Base-by-base conservation (phyloP, 2,329 filamentous ascomycete genomes). In the Aspergillus amoenus region DNA sequence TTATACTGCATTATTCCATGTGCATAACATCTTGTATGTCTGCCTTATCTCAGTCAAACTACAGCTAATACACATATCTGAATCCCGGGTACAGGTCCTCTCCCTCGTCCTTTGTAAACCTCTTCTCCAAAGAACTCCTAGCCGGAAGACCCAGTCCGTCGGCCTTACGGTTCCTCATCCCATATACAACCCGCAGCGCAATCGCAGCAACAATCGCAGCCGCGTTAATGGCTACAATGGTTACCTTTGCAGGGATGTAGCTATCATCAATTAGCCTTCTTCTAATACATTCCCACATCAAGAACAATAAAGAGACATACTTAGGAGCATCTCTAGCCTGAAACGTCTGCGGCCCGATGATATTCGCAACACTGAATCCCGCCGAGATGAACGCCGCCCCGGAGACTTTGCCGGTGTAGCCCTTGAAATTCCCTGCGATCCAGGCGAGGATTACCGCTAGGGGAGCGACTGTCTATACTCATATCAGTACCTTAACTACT, bases 381-480 rank as follows among this genome's bases (percentile, higher is more conserved):
- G 78, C 72, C 3, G 79, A 71, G 2, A 79, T 66, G 8, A 81
- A 59, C 0, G 78, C 77, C 22, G 75, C 77, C 5, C 75, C 73
- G 0, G 78, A 77, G 4, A 79, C 65, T 57, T 68, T 68, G 61
- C 64, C 81, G 2, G 78, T 79, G 53, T 81, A 78, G 0, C 78
- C 78, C 8, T 77, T 78, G 40, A 77, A 74, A 53, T 82, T 81
- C 4, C 70, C 74, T 5, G 76, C 75, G 9, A 78, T 78, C 75
- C 74, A 79, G 0, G 74, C 73, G 27, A 75, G 74, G 24, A 79
- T 66, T 8, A 79, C 76, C 77, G 22, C n/a, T n/a, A 79, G 65
- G 1, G 73, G 67, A 5, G 75, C 73, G n/a, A 76, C 74, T 21
- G 77, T 76, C 44, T 67, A n/a, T n/a, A 8, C 8, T 0, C 15